A percentile compares a stretch with the other conserved stretches of the same genome.
Conservation (phyloP, 2,329 filamentous ascomycete species). For the Dothideomycetes sp. region DNA sequence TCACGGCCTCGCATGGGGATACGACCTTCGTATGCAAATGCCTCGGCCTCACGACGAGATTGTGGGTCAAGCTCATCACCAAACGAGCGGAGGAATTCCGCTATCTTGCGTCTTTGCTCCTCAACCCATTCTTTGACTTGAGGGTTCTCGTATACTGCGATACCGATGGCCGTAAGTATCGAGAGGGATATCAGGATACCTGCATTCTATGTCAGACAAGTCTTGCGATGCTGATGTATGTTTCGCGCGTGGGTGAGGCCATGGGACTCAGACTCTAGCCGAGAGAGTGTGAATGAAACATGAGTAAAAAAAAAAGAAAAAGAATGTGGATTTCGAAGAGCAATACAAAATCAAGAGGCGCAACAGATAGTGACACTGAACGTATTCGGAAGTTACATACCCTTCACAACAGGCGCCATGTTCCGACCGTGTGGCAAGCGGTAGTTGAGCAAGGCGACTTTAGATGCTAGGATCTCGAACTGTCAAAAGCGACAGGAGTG, state of each 20-base stretch:
- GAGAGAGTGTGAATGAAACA: background rate
- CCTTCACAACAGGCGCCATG: conserved; percentile 11
- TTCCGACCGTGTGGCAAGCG: too few species aligned
- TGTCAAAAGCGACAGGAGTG: too few species aligned
- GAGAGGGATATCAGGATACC: conserved; percentile 55
- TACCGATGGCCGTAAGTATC: conserved; percentile 52
- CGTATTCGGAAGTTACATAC: conserved; percentile 1
- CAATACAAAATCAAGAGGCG: background rate
- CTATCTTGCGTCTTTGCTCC: conserved; percentile 52
- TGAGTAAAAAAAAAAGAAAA: background rate
- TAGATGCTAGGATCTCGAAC: too few species aligned
- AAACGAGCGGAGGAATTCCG: conserved; percentile 48
- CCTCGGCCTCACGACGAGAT: conserved; percentile 28
- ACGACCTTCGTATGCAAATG: conserved; percentile 29
- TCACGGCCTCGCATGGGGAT: conserved; percentile 23
- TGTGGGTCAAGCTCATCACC: conserved; percentile 50
- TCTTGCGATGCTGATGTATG: background rate
- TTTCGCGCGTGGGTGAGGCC: background rate
- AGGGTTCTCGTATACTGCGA: conserved; percentile 56
- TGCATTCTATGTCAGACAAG: conserved; percentile 25
- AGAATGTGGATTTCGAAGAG: background rate
- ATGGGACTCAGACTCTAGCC: background rate
- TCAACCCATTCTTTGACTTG: conserved; percentile 55
- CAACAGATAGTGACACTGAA: background rate
- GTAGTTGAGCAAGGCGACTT: too few species aligned